Evolutionary conservation across 371 early-diverging fungal genomes (phyloP).

Genomic region (Lichtheimia ornata): DNA sequence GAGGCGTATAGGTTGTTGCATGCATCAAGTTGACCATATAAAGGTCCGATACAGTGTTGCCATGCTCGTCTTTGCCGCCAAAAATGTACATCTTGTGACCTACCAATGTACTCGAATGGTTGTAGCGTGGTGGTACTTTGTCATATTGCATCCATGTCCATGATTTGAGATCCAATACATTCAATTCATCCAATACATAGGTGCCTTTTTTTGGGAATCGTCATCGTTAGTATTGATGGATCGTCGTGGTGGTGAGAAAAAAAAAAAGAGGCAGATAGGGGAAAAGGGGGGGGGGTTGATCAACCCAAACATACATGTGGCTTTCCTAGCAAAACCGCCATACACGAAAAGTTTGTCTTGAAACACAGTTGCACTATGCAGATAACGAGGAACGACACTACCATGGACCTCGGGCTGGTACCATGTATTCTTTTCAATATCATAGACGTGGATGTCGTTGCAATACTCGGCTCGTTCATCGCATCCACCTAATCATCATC

Average conservation of each 20-base stretch:
- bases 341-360: constrained; percentile 64
- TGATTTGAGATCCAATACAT: constrained; percentile 53
- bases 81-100: constrained; percentile 56
- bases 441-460: background rate
- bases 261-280: too few species aligned
- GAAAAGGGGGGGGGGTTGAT: too few species aligned
- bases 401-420: constrained; percentile 52
- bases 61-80: constrained; percentile 59
- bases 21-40: constrained; percentile 50
- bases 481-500: background rate
- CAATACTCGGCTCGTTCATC: background rate
- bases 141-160: constrained; percentile 53
- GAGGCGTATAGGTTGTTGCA: constrained; percentile 33
- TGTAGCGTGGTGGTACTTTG: constrained; percentile 56
- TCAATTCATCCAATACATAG: constrained; percentile 60
- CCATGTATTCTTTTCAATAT: constrained; percentile 35
- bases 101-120: constrained; percentile 58
- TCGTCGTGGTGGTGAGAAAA: too few species aligned
- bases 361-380: constrained; percentile 64
- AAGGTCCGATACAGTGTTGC: constrained; percentile 59
- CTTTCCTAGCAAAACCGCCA: constrained; percentile 62
- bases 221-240: too few species aligned
- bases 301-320: constrained; percentile 46
- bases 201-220: constrained; percentile 33
- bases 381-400: constrained; percentile 52